Base-by-base conservation (phyloP, 345 rosid genomes). In the Anacardium occidentale region DNA sequence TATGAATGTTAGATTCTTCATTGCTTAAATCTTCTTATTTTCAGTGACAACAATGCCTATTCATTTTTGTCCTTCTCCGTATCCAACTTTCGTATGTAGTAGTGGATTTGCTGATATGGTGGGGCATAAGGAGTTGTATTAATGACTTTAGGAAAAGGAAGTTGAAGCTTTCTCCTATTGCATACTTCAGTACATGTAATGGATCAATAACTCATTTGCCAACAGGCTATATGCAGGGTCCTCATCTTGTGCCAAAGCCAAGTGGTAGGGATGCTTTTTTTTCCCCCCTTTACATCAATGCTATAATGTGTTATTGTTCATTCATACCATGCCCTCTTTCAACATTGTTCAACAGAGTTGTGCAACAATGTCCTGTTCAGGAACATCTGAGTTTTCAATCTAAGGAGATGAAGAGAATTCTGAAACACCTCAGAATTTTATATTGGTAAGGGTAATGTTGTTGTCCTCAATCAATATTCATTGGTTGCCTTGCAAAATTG, bases 181-280 rank as follows among this genome's bases (percentile, higher is more conserved):
- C 99, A 55, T 95, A 92, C 85, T 92, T 92, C 79, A 92, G 98
- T 77, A 91, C 91, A 71, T 92, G 92, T 85, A 79, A 87, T 77
- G 99, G 98, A 74, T 95, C 99, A 45, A 86, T 95, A 77, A 89
- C 99, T 62, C 98, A n/a, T n/a, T n/a, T n/a, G n/a, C n/a, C n/a
- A n/a, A n/a, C n/a, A n/a, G n/a, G n/a, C n/a, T n/a, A n/a, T 83
- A 85, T 95, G 94, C 92, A 98, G 98, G 92, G 99, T 83, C 90
- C 98, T 55, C 90, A 89, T 75, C 89, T 95, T 69, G 98, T 95
- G 81, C 92, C 99, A 75, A 95, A 95, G 81, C 99, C 99, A 75
- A 88, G 64, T 78, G 99, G 99, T 95, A 78, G 81, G 83, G 25
- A 72, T 64, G 26, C 22, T 52, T 6, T n/a, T n/a, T n/a, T n/a